Conservation (phyloP, 768 basidiomycete genomes). For the Mycena vulgaris region DNA sequence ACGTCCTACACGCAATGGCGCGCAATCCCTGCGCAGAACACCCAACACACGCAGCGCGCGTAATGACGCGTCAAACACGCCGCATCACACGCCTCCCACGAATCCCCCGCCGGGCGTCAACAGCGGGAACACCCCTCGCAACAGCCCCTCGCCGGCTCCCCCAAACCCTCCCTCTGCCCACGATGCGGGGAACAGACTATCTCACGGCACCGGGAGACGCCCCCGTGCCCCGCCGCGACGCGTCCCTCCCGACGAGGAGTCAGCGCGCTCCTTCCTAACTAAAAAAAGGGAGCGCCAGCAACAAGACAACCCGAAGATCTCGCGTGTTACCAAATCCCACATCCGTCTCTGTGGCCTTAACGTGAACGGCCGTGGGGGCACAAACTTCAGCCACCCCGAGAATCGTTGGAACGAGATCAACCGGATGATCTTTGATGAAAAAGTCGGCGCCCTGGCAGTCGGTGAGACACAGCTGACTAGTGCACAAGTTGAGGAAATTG, state of each 20-base stretch:
- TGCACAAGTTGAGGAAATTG: conserved; percentile 21
- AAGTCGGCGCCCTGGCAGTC: conserved; percentile 31
- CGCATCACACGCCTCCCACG: too few species aligned
- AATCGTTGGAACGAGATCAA: conserved; percentile 37
- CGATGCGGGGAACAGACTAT: too few species aligned
- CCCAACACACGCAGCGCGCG: too few species aligned
- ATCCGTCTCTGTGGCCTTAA: conserved; percentile 2
- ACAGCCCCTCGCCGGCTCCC: too few species aligned
- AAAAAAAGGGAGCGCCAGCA: neutral
- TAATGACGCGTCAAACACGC: too few species aligned
- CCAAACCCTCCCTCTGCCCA: too few species aligned
- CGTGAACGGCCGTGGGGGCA: conserved; percentile 34
- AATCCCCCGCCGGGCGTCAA: too few species aligned
- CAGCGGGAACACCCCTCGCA: too few species aligned
- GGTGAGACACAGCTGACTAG: conserved; percentile 38
- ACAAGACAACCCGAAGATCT: neutral
- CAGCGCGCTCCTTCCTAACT: neutral
- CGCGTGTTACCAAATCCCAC: neutral
- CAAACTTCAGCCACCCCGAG: neutral
- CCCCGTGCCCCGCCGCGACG: too few species aligned
- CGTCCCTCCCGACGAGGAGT: neutral
- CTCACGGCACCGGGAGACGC: too few species aligned
- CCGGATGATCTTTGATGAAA: conserved; percentile 26
- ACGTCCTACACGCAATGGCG: too few species aligned
- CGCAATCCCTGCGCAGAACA: too few species aligned